Conservation (phyloP, 179 eudicot genomes). For the Beta lomatogona region DNA sequence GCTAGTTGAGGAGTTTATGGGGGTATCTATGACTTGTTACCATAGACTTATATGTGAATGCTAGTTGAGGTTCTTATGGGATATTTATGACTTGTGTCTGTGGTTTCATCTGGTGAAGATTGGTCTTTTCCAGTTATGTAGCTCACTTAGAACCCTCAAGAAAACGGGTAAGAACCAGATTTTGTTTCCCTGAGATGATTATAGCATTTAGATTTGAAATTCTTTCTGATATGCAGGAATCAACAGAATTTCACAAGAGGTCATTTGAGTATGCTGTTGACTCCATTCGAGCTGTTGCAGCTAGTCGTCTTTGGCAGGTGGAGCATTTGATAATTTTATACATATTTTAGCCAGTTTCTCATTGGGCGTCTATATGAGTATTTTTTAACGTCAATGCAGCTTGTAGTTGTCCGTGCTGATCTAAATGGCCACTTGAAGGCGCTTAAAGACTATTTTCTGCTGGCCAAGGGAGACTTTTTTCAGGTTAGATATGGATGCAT, state of each 20-base stretch:
- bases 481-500: slow-evolving; percentile 60
- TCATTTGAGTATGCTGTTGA: slow-evolving; percentile 93
- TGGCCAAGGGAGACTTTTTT: slow-evolving; percentile 98
- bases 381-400: slow-evolving; percentile 52
- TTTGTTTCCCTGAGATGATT: neutral
- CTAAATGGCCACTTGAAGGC: slow-evolving; percentile 97
- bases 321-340: neutral
- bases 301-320: slow-evolving; percentile 99
- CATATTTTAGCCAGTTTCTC: slow-evolving; percentile 1
- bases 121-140: slow-evolving; percentile 6
- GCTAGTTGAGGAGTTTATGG: neutral
- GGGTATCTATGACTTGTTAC: neutral
- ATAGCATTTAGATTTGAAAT: slow-evolving; percentile 1
- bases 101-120: slow-evolving; percentile 3
- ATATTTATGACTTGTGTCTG: slow-evolving; percentile 1
- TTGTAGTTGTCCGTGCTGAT: slow-evolving; percentile 97
- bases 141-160: neutral
- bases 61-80: neutral
- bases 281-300: slow-evolving; percentile 85
- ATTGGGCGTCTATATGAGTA: slow-evolving; percentile 13
- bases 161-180: slow-evolving; percentile 2
- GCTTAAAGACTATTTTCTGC: slow-evolving; percentile 91
- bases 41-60: neutral
- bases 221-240: slow-evolving; percentile 61
- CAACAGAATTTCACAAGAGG: slow-evolving; percentile 95